Evolutionary conservation across 768 basidiomycete species (phyloP), one percentile per base, ranked within the genome.

Genomic region (Daedalea quercina): DNA sequence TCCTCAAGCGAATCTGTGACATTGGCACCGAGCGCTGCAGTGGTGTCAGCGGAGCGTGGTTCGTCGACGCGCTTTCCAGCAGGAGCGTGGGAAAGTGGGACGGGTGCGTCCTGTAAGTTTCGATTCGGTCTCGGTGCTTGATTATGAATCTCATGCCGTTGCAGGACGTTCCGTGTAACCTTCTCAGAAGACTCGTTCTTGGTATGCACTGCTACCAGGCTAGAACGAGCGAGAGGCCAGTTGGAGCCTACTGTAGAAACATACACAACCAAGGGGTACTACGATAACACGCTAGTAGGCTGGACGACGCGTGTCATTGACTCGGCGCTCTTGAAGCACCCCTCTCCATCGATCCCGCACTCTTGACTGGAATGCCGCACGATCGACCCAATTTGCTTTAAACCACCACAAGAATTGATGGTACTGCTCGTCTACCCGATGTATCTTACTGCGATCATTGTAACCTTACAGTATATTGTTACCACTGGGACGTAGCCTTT

Each of bases 1-100:
- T 93, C 12, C 72, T 93, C 25, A 71, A 77, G 31, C 71, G 82
- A 54, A 83, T 92, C 51, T 85, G 86, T 58, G 82, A 81, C 54
- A 69, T 85, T 23, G 89, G 89, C 6, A 72, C 69, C 19, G 75
- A 74, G 47, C 64, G 78, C 13, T 81, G 82, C 43, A 84, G 75
- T 33, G 60, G 56, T 43, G 65, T 72, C 20, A 70, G 70, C 23
- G 77, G 83, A 13, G 82, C 81, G 1, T 92, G 89, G 89, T 87
- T 91, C 56, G 81, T 90, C 23, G 89, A 92, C 59, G 63, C 80
- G 43, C 76, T 85, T 51, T 79, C 81, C 52, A 82, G 83, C 42
- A 67, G 73, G 49, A 70, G 70, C 20, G 78, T 91, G 22, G 89
- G 86, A 7, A 75, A 86, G 61, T 90, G 89, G 88, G 88, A 90